phyloP scores from a whole-genome alignment of 73 alveolate species.

The Tetrahymena thermophila region DNA sequence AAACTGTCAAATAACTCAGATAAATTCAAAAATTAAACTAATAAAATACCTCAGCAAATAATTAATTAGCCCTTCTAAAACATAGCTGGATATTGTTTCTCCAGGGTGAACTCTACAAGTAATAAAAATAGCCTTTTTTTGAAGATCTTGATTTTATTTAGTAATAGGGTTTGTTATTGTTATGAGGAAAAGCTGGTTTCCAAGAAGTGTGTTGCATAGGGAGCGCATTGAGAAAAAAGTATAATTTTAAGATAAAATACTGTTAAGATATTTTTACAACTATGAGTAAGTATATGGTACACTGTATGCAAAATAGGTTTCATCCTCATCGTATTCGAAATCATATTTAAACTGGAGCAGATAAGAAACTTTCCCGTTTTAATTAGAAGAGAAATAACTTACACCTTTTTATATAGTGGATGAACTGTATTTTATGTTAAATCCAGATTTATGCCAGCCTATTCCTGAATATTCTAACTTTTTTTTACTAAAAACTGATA shows the following conservation, averaged over 20 bases:
- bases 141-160: not conserved
- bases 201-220: conserved; percentile 73
- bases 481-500: conserved; percentile 10
- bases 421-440: not conserved
- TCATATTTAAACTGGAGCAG: conserved; percentile 43
- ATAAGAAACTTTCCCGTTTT: conserved; percentile 41
- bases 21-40: too few relatives aligned
- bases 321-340: conserved; percentile 54
- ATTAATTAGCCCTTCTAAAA: conserved; percentile 77
- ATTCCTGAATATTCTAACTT: not conserved
- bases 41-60: conserved; percentile 47
- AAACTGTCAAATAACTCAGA: too few relatives aligned
- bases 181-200: conserved; percentile 67
- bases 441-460: conserved; percentile 36
- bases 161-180: conserved; percentile 55
- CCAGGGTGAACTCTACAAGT: conserved; percentile 84
- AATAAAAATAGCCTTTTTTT: conserved; percentile 63
- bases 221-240: conserved; percentile 27
- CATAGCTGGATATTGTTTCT: conserved; percentile 69
- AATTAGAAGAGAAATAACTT: conserved; percentile 13
- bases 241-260: not conserved
- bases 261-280: conserved; percentile 31
- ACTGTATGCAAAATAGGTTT: conserved; percentile 84
- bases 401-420: not conserved
- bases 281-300: conserved; percentile 92